Percentiles rank a stretch among this genome's conserved stretches.
Conservation (phyloP, 768 basidiomycete genomes). For the Suillus brevipes region DNA sequence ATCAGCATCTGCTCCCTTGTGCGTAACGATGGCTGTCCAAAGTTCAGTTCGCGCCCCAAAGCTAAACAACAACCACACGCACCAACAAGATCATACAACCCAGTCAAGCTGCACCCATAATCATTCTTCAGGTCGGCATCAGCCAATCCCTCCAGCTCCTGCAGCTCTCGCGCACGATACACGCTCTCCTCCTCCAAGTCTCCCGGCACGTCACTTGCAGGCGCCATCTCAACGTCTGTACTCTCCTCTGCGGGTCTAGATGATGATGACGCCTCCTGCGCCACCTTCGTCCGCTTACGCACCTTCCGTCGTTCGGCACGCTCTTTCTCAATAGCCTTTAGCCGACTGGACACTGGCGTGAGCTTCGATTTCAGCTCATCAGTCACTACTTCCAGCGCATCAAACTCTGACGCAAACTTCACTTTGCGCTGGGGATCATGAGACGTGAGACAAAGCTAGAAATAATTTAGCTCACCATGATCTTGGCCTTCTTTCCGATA, state of each 20-base stretch:
- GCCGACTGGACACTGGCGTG: constrained; percentile 63
- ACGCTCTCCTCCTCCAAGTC: constrained; percentile 63
- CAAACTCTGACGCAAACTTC: constrained; percentile 88
- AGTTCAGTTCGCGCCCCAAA: neutral
- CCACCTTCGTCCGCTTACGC: constrained; percentile 67
- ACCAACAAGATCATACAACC: constrained; percentile 92
- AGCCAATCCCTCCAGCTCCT: constrained; percentile 64
- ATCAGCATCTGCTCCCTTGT: constrained; percentile 95
- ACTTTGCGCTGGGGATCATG: constrained; percentile 66
- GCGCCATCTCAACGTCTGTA: constrained; percentile 48
- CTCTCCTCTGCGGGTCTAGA: constrained; percentile 34
- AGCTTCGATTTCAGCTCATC: constrained; percentile 77
- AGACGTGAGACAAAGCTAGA: neutral
- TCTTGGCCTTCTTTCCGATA: constrained; percentile 91
- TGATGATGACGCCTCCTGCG: constrained; percentile 21
- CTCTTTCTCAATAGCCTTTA: constrained; percentile 83
- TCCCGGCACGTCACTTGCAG: constrained; percentile 21
- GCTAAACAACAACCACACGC: constrained; percentile 30
- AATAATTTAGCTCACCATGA: constrained; percentile 63
- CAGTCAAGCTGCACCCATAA: constrained; percentile 72
- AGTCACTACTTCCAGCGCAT: constrained; percentile 78
- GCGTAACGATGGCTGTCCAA: constrained; percentile 85
- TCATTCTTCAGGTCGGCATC: constrained; percentile 64
- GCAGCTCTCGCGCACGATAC: constrained; percentile 63
- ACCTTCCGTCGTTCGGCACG: constrained; percentile 81